Base-by-base conservation (phyloP, 495 filamentous ascomycete genomes). In the Chaetomium cochliodes region DNA sequence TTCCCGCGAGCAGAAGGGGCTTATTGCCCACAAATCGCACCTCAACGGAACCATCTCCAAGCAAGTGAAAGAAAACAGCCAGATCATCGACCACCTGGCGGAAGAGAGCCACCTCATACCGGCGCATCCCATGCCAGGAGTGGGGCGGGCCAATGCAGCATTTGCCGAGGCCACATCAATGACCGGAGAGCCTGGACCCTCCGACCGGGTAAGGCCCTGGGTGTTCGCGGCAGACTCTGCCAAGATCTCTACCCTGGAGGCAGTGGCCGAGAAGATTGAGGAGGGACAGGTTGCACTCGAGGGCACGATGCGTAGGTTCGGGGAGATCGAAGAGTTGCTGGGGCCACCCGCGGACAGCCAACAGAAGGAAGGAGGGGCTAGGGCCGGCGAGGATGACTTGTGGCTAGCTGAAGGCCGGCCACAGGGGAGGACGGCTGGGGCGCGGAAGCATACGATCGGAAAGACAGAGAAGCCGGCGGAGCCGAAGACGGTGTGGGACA, bases 41-140 rank as follows among this genome's bases (percentile, higher is more conserved):
- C 68, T 91, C 51, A 80, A 84, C 42, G 79, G 77, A 12, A 71
- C 82, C 30, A 77, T 92, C 18, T 72, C 80, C 3, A 86, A 84
- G 66, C 86, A 90, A 61, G 81, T 86, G 58, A 80, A 81, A 22
- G 86, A 86, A 2, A 81, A 81, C 11, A 78, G 81, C 46, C 82
- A 85, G 60, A 71, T 74, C 0, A 74, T 91, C 13, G 82, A 85
- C 55, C 87, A 85, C 39, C 74, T 91, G 1, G 79, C 80, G 15
- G 85, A 90, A 41, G 89, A 92, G 65, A 90, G 87, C 67, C 87
- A 90, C 60, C 79, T 92, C 5, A 81, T 91, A 2, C 86, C 84
- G 0, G 79, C 82, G 46, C 85, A 89, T 60, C 86, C 88, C 1
- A 71, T 85, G 51, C 78, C 81, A 2, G 70, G 70, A 12, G 58